Evolutionary conservation across 2,329 filamentous ascomycete species (phyloP).

Genomic region (Bipolaris victoriae): DNA sequence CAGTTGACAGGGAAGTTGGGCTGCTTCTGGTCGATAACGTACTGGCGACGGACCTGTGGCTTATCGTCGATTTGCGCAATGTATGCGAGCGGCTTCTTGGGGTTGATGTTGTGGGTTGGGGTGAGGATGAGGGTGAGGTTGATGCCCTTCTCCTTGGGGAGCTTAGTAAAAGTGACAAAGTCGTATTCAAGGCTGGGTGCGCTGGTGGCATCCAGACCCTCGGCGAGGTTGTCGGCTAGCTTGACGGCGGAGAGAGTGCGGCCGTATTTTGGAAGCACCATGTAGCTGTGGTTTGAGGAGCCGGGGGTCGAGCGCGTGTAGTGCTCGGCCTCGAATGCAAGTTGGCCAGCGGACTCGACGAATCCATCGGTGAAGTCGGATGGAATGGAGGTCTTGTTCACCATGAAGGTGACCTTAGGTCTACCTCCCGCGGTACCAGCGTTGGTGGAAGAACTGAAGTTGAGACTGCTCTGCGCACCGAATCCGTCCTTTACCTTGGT

Average conservation of each 20-base stretch:
- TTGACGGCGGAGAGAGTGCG: slow-evolving; percentile 47
- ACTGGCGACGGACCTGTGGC: slow-evolving; percentile 49
- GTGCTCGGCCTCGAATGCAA: slow-evolving; percentile 49
- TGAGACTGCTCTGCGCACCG: slow-evolving; percentile 40
- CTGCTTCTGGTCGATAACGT: slow-evolving; percentile 52
- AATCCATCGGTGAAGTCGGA: slow-evolving; percentile 42
- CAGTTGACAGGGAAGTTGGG: slow-evolving; percentile 56
- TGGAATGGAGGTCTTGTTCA: slow-evolving; percentile 46
- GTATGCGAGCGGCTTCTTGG: slow-evolving; percentile 57
- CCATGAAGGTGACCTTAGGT: slow-evolving; percentile 40
- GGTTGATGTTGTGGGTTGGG: slow-evolving; percentile 59
- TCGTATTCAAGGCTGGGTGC: slow-evolving; percentile 47
- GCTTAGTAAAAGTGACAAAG: slow-evolving; percentile 46
- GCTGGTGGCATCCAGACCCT: slow-evolving; percentile 34
- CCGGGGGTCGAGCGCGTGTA: slow-evolving; percentile 41
- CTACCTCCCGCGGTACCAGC: slow-evolving; percentile 48
- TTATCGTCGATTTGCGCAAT: slow-evolving; percentile 57
- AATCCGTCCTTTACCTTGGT: slow-evolving; percentile 33
- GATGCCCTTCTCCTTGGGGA: slow-evolving; percentile 38
- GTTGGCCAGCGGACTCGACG: slow-evolving; percentile 44
- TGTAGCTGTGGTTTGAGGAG: slow-evolving; percentile 35
- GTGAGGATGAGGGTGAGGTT: slow-evolving; percentile 52
- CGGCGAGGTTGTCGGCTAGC: slow-evolving; percentile 35
- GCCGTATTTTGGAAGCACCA: slow-evolving; percentile 44
- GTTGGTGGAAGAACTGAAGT: slow-evolving; percentile 42